phyloP scores from a whole-genome alignment of 1,284 basidiomycete species.

The Leccinum solheimii region DNA sequence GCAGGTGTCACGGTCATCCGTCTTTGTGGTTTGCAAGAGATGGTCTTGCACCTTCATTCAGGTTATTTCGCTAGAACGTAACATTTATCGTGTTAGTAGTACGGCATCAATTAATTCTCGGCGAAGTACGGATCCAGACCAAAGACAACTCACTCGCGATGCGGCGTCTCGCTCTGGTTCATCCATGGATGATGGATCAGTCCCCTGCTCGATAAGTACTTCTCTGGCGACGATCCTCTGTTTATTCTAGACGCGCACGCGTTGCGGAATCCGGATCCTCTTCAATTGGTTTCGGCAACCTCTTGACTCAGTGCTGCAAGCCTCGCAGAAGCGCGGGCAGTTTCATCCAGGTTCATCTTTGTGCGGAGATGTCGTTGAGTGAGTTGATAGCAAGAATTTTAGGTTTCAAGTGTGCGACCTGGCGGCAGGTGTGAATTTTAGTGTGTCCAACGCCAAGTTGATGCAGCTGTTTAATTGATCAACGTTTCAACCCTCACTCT shows the following conservation, averaged over 20 bases:
- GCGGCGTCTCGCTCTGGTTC: neutral
- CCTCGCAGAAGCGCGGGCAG: neutral
- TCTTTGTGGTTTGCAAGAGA: no score
- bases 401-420: no score
- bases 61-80: no score
- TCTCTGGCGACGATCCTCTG: neutral
- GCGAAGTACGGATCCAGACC: neutral
- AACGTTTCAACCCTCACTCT: no score
- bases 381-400: neutral
- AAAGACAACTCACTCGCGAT: neutral
- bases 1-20: no score
- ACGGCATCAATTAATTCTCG: neutral
- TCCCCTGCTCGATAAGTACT: neutral
- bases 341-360: neutral
- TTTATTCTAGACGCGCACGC: neutral
- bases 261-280: neutral
- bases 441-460: no score
- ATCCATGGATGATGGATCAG: neutral
- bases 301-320: neutral
- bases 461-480: no score
- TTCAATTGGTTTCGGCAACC: neutral
- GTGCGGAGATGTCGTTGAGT: neutral
- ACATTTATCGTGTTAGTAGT: neutral
- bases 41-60: no score
- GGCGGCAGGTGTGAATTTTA: no score